phyloP scores from a whole-genome alignment of 805 yeast species.

The Wickerhamiella kurtzmanii region DNA sequence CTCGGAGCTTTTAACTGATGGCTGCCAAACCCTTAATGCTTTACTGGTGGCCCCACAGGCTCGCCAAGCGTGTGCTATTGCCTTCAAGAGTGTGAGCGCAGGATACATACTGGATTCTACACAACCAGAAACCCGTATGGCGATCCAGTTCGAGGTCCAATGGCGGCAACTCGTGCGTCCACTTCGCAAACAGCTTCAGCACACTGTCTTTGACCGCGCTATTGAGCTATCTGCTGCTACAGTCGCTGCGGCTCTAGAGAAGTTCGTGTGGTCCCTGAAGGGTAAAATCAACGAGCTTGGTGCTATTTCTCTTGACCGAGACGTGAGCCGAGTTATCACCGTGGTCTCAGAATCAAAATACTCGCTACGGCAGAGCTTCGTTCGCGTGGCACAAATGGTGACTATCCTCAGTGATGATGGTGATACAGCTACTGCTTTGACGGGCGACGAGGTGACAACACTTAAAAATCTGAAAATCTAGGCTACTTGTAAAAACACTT shows the following conservation, averaged over 20 bases:
- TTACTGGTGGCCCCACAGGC: conserved; percentile 29
- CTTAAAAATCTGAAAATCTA: not conserved
- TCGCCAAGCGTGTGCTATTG: conserved; percentile 25
- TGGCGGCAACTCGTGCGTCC: conserved; percentile 61
- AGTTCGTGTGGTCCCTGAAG: conserved; percentile 51
- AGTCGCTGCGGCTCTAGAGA: conserved; percentile 47
- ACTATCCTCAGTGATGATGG: conserved; percentile 27
- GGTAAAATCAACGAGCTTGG: conserved; percentile 71
- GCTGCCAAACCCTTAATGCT: conserved; percentile 27
- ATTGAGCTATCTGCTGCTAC: conserved; percentile 40
- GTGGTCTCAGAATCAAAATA: conserved; percentile 56
- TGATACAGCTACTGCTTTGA: not conserved
- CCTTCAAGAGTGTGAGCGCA: conserved; percentile 25
- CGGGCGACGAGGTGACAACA: conserved; percentile 1
- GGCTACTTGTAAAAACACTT: not conserved
- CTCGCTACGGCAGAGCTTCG: conserved; percentile 60
- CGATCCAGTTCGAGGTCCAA: conserved; percentile 37
- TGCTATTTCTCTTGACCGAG: conserved; percentile 69
- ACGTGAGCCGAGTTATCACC: conserved; percentile 57
- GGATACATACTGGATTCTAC: conserved; percentile 25
- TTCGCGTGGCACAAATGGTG: conserved; percentile 71
- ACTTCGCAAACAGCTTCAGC: conserved; percentile 44
- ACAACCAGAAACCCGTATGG: conserved; percentile 20
- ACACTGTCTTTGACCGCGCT: conserved; percentile 35
- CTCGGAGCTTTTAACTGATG: conserved; percentile 32